Percentiles rank a stretch among this genome's conserved stretches.
Evolutionary conservation across 306 rosid species (phyloP).

Genomic region (Hylodesmum podocarpum): DNA sequence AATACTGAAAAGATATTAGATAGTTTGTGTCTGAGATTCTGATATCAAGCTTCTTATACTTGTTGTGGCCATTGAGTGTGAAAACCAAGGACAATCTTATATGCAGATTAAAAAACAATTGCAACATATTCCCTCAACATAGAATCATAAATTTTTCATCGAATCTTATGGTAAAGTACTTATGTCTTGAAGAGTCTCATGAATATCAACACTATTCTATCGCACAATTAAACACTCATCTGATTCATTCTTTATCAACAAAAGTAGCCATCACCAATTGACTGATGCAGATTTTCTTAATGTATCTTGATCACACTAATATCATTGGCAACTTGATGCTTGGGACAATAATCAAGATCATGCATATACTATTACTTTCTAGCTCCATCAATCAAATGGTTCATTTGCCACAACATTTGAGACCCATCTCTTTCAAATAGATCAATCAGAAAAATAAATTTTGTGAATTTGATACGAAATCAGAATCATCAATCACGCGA

Average conservation of each 20-base stretch:
- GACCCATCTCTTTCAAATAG: not conserved
- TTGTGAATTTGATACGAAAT: not conserved
- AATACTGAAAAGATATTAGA: too few species aligned
- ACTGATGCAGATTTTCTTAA: not conserved
- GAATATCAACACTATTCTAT: not conserved
- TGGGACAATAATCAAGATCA: not conserved
- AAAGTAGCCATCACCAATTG: not conserved
- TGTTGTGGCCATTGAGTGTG: not conserved
- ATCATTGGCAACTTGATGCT: not conserved
- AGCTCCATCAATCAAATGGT: not conserved
- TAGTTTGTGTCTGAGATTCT: not conserved
- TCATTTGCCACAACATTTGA: not conserved
- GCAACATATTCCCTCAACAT: not conserved
- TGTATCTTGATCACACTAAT: not conserved
- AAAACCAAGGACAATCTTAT: not conserved
- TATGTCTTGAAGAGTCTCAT: not conserved
- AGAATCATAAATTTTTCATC: not conserved
- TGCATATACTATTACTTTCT: not conserved
- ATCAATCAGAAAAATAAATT: not conserved
- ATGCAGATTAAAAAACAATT: not conserved
- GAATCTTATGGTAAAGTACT: not conserved
- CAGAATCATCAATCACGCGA: not conserved
- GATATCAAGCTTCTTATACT: too few species aligned
- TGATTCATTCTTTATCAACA: not conserved
- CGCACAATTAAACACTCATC: not conserved